Evolutionary conservation across 345 rosid species (phyloP).

Genomic region (Salix purpurea): DNA sequence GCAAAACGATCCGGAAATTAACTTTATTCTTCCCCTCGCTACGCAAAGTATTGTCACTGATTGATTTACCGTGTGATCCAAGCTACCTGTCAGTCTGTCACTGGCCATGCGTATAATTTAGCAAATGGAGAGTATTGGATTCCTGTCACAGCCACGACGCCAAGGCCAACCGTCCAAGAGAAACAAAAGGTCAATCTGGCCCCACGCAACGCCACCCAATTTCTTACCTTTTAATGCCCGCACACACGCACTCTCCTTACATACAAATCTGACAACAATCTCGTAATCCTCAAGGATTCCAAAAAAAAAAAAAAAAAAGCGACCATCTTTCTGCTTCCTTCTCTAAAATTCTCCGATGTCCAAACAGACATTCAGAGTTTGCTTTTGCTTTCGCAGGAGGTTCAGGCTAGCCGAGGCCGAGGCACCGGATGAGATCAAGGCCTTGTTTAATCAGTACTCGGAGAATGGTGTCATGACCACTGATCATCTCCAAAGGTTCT

Average conservation of each 20-base stretch:
- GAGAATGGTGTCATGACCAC: constrained; percentile 43
- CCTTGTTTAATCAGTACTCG: constrained; percentile 42
- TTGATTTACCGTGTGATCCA: neutral
- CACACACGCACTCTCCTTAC: neutral
- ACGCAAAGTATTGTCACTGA: too few relatives aligned
- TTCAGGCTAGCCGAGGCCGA: constrained; percentile 67
- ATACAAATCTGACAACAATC: neutral
- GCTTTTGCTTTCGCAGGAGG: constrained; percentile 70
- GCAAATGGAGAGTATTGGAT: neutral
- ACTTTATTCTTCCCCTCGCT: too few relatives aligned
- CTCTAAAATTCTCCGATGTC: constrained; percentile 35
- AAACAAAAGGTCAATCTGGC: neutral
- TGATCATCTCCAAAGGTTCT: constrained; percentile 53
- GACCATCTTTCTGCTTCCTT: neutral
- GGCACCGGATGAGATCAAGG: constrained; percentile 70
- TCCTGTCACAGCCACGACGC: neutral
- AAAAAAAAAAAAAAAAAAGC: neutral
- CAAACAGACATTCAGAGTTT: constrained; percentile 69
- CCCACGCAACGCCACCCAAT: neutral
- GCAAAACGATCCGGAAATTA: too few relatives aligned
- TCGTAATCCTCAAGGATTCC: neutral
- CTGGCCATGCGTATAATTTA: neutral
- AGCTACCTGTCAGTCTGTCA: neutral
- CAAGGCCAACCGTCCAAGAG: neutral
- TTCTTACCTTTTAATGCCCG: neutral